Base-by-base conservation (phyloP, 495 filamentous ascomycete species). In the Lasiosphaeria miniovina region DNA sequence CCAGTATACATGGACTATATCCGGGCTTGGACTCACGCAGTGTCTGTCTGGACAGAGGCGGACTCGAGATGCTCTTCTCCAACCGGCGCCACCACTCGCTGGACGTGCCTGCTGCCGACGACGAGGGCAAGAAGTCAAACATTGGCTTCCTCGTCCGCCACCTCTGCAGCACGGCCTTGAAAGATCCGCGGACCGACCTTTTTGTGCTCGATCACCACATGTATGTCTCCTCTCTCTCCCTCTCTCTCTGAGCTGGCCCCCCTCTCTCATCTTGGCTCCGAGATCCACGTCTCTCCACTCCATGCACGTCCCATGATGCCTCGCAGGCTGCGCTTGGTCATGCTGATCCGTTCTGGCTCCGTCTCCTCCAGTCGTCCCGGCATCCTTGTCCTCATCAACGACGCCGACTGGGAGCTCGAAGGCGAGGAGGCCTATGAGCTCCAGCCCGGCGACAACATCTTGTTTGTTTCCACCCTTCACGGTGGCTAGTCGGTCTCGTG, bases 401-500 rank as follows among this genome's bases (percentile, higher is more conserved):
- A 99, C 65, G 88, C 90, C 46, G 94, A 99, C 70, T 99, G 94
- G 94, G 93, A 97, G 75, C 84, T 99, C 12, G 95, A 98, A 74
- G 94, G 93, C 7, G 93, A 97, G 73, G 91, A 92, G 63, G 81
- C 80, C 57, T 98, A 96, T 71, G 86, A 91, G 68, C 77, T 98
- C 56, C 86, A 93, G 73, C 69, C 77, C 31, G 80, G 84, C 32
- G 94, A 99, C 74, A 93, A 89, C 66, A 89, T 99, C 68, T 77
- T 97, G 53, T 99, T 99, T 73, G 93, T 99, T 53, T 96, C 91
- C 55, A 99, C 94, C n/a, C 80, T 99, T 36, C 94, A 99, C 72
- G 94, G 94, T 34, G 94, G 94, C 58, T 96, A 81, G 65, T 45
- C 49, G 1, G 15, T 46, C 11, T 46, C 11, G 43, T 11, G 5